Percentiles rank a stretch among this genome's conserved stretches.
These are phyloP conservation scores for Boletales sp. DNA, from an alignment of 768 basidiomycete genomes.

Conservation along the genomic window DNA sequence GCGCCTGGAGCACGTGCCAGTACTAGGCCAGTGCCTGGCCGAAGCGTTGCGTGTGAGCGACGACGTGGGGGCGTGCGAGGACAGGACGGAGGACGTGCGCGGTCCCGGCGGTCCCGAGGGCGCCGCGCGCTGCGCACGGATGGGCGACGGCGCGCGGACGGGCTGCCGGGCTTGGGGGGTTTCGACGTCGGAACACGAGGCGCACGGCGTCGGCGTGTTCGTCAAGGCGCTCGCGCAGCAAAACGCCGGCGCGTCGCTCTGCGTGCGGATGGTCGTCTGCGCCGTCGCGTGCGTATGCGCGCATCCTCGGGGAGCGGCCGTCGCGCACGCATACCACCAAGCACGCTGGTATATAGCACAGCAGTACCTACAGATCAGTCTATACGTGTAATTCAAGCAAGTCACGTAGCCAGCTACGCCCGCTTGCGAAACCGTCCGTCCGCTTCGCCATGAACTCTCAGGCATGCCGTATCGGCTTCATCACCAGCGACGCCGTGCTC, in stretches of 20 bases:
- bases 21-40: too few relatives aligned
- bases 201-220: conserved; percentile 11
- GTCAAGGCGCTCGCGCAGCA: conserved; percentile 20
- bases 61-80: too few relatives aligned
- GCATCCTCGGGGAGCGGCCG: conserved; percentile 1
- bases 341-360: too few relatives aligned
- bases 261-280: conserved; percentile 7
- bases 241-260: conserved; percentile 5
- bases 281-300: conserved; percentile 1
- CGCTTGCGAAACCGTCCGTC: conserved; percentile 5
- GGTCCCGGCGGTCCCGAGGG: too few relatives aligned
- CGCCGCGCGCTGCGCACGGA: too few relatives aligned
- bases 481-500: conserved; percentile 26
- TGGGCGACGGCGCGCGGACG: too few relatives aligned
- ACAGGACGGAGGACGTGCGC: too few relatives aligned
- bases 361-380: too few relatives aligned
- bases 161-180: too few relatives aligned
- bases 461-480: conserved; percentile 27
- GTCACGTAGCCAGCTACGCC: conserved; percentile 32
- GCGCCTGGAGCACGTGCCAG: too few relatives aligned
- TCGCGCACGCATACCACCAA: too few relatives aligned
- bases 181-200: conserved; percentile 7
- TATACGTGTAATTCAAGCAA: conserved; percentile 1
- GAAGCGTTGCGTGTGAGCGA: too few relatives aligned
- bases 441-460: conserved; percentile 5